These are phyloP conservation scores for Tolypocladium amazonense DNA, from an alignment of 2,329 filamentous ascomycete species.

Conservation along the genomic window DNA sequence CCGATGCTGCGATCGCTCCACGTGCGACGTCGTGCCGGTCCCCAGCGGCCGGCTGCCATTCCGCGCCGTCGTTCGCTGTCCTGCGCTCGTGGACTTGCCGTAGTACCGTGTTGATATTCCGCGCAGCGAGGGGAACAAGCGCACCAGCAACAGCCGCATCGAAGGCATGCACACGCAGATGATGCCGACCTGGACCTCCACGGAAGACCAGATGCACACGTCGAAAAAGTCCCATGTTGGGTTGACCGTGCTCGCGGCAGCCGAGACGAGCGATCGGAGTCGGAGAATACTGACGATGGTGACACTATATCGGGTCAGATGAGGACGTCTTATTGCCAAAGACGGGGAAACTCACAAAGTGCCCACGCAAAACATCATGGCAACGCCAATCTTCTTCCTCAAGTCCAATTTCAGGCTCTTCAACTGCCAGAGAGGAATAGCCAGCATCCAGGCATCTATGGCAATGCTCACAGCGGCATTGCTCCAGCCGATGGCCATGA, in stretches of 20 bases:
- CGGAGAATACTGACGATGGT: constrained; percentile 27
- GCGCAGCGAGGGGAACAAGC: constrained; percentile 25
- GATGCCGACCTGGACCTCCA: constrained; percentile 27
- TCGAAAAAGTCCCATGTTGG: constrained; percentile 23
- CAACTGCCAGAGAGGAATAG: constrained; percentile 36
- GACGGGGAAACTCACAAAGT: constrained; percentile 23
- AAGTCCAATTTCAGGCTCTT: constrained; percentile 29
- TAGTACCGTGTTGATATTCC: constrained; percentile 20
- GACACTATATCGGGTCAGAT: constrained; percentile 13
- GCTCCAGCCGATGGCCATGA: constrained; percentile 38
- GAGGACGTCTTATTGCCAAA: background rate
- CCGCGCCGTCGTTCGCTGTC: constrained; percentile 3
- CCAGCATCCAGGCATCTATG: constrained; percentile 41
- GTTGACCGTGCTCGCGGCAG: constrained; percentile 17
- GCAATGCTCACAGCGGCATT: constrained; percentile 42
- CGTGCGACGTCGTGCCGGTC: constrained; percentile 12
- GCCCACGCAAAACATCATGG: constrained; percentile 40
- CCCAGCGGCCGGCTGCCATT: constrained; percentile 7
- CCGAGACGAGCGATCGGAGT: constrained; percentile 20
- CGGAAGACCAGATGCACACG: constrained; percentile 21
- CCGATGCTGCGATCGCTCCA: constrained; percentile 8
- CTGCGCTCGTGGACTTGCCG: constrained; percentile 11
- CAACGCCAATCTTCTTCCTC: constrained; percentile 38
- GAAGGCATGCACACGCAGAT: constrained; percentile 29
- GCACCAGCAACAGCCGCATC: constrained; percentile 21